A percentile compares a stretch with the other conserved stretches of the same genome.
Evolutionary conservation across 2,329 filamentous ascomycete genomes (phyloP).

Genomic region (Paecilomyces fulvus): DNA sequence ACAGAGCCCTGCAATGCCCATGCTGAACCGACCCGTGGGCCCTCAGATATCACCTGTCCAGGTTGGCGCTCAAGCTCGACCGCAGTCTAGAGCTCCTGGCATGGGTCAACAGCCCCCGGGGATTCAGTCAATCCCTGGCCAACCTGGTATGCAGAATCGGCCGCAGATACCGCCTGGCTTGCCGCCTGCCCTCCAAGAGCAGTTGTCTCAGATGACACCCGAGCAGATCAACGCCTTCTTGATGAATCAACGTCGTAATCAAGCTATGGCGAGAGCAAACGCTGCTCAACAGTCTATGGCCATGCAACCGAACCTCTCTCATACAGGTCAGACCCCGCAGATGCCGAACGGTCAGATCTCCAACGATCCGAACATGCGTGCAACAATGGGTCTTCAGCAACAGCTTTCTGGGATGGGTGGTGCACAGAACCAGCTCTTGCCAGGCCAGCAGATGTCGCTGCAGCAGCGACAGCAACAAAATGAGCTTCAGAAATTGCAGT

Average conservation of each 20-base stretch:
- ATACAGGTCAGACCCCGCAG: constrained; percentile 23
- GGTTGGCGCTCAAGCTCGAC: constrained; percentile 22
- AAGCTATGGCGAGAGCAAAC: constrained; percentile 22
- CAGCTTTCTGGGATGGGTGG: constrained; percentile 23
- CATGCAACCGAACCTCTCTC: constrained; percentile 22
- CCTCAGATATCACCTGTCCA: constrained; percentile 32
- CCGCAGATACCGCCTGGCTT: constrained; percentile 25
- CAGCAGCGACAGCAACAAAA: constrained; percentile 28
- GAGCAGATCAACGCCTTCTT: constrained; percentile 27
- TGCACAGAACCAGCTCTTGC: constrained; percentile 22
- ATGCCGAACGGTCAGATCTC: constrained; percentile 24
- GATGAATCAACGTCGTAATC: constrained; percentile 26
- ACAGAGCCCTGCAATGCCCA: constrained; percentile 32
- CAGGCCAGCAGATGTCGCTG: constrained; percentile 21
- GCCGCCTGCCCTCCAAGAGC: constrained; percentile 26
- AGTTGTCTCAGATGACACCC: constrained; percentile 25
- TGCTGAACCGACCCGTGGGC: constrained; percentile 36
- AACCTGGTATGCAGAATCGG: constrained; percentile 23
- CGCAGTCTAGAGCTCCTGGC: constrained; percentile 24
- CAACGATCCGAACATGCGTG: constrained; percentile 26
- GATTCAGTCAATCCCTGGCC: constrained; percentile 17
- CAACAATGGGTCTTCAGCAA: constrained; percentile 26
- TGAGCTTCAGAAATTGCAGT: constrained; percentile 22
- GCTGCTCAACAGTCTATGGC: constrained; percentile 19
- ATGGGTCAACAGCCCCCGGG: constrained; percentile 23